These are phyloP conservation scores for Ceratocystis destructans DNA, from an alignment of 2,329 filamentous ascomycete species.

Conservation along the genomic window DNA sequence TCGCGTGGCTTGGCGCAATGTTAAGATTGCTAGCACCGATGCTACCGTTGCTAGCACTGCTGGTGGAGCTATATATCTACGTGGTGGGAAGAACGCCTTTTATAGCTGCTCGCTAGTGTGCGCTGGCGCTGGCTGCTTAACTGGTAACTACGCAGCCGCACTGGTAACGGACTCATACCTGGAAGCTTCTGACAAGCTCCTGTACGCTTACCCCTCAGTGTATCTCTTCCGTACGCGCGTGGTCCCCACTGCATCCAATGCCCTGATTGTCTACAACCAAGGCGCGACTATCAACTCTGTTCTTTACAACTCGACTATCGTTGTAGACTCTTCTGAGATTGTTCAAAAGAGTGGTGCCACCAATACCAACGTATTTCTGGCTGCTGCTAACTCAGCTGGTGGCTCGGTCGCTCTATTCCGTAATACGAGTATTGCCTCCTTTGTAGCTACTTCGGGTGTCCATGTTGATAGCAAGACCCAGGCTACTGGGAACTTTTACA, in stretches of 20 bases:
- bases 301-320: constrained; percentile 29
- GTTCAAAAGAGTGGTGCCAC: constrained; percentile 22
- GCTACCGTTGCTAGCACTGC: constrained; percentile 22
- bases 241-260: constrained; percentile 27
- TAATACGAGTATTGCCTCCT: constrained; percentile 27
- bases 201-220: constrained; percentile 29
- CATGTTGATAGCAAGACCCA: constrained; percentile 26
- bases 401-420: constrained; percentile 30
- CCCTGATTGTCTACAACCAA: constrained; percentile 27
- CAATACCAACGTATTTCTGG: constrained; percentile 32
- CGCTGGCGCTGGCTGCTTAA: constrained; percentile 25
- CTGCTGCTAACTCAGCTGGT: constrained; percentile 30
- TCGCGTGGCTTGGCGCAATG: constrained; percentile 28
- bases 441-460: constrained; percentile 28
- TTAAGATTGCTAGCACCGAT: constrained; percentile 29
- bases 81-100: constrained; percentile 27
- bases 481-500: constrained; percentile 26
- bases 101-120: constrained; percentile 33
- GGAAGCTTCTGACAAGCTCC: constrained; percentile 31
- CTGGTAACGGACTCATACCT: constrained; percentile 34
- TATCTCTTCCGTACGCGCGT: constrained; percentile 34
- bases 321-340: constrained; percentile 30
- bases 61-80: constrained; percentile 25
- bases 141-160: constrained; percentile 25
- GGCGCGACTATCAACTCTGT: constrained; percentile 24